Base-by-base conservation (phyloP, 306 rosid genomes). In the Fragaria vesca region DNA sequence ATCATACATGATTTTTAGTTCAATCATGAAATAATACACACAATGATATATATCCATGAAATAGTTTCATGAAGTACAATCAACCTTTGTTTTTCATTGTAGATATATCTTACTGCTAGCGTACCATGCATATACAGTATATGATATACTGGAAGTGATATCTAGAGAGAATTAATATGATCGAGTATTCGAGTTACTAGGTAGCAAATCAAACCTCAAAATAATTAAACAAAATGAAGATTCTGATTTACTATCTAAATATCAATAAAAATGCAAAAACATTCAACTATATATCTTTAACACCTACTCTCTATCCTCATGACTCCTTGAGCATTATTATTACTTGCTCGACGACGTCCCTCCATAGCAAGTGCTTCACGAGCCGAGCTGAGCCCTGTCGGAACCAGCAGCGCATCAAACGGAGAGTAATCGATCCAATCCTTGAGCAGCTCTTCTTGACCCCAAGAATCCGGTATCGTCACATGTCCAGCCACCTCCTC, bases 311-410 rank as follows among this genome's bases (percentile, higher is more conserved):
- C 86, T 46, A 89, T 81, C 81, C 92, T 82, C 74, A 87, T 54
- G 52, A 30, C 60, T 10, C 58, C 70, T 61, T 74, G 70, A 10
- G 70, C 50, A 16, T 85, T 76, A 8, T 74, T 84, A 40, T 84
- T 75, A 74, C 71, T 82, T 26, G 75, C 54, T 83, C 83, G 71
- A 47, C 84, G 77, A 60, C 87, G 84, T 62, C 75, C 89, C 72
- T 88, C 88, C 28, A 71, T 90, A 60, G 81, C 46, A 51, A 91
- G 94, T 0, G 97, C 89, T 74, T 88, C 91, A 38, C 94, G 93
- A 69, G 97, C 94, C n/a, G 88, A 55, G 17, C 78, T 80, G 52
- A 89, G 24, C 46, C 81, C 85, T 13, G 36, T 78, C 12, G 97
- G 91, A 69, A 84, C 87, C n/a, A 88, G 71, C 66, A 86, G 50